Conservation (phyloP, 371 early-diverging fungal genomes). For the Actinomortierella ambigua region DNA sequence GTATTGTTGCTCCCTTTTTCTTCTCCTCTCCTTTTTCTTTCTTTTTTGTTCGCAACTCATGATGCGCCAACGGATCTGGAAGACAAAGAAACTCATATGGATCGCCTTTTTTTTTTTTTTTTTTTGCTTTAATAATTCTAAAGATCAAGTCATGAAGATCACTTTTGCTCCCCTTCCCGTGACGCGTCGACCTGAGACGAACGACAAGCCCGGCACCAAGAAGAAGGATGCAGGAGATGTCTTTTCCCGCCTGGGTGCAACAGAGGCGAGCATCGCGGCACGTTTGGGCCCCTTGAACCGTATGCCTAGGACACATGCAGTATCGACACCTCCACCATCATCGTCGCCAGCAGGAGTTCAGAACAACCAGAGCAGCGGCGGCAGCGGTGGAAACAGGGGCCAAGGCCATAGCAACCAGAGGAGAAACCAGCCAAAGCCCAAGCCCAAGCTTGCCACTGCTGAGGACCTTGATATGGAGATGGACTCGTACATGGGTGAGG, state of each 20-base stretch:
- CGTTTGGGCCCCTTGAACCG: slow-evolving; percentile 32
- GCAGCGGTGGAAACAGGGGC: slow-evolving; percentile 8
- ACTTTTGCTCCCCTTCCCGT: slow-evolving; percentile 31
- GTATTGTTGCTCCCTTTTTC: neutral
- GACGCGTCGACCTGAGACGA: slow-evolving; percentile 9
- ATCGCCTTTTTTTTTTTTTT: neutral
- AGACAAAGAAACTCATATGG: neutral
- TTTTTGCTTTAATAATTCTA: neutral
- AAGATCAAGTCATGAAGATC: slow-evolving; percentile 45
- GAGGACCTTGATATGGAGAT: slow-evolving; percentile 46
- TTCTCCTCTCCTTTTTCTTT: neutral
- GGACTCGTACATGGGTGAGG: slow-evolving; percentile 47
- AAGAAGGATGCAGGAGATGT: slow-evolving; percentile 27
- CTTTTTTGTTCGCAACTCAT: neutral
- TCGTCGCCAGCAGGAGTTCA: slow-evolving; percentile 10
- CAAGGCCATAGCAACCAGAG: slow-evolving; percentile 8
- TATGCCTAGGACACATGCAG: slow-evolving; percentile 8
- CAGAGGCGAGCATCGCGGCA: slow-evolving; percentile 43
- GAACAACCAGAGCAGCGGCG: slow-evolving; percentile 12
- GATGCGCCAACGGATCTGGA: neutral
- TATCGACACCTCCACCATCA: neutral
- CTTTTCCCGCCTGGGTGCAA: slow-evolving; percentile 44
- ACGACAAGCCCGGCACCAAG: slow-evolving; percentile 8
- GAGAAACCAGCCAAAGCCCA: slow-evolving; percentile 14
- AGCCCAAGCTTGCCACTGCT: slow-evolving; percentile 22